A percentile compares a stretch with the other conserved stretches of the same genome.
Conservation (phyloP, 371 early-diverging fungal species). For the Mortierella sp. region DNA sequence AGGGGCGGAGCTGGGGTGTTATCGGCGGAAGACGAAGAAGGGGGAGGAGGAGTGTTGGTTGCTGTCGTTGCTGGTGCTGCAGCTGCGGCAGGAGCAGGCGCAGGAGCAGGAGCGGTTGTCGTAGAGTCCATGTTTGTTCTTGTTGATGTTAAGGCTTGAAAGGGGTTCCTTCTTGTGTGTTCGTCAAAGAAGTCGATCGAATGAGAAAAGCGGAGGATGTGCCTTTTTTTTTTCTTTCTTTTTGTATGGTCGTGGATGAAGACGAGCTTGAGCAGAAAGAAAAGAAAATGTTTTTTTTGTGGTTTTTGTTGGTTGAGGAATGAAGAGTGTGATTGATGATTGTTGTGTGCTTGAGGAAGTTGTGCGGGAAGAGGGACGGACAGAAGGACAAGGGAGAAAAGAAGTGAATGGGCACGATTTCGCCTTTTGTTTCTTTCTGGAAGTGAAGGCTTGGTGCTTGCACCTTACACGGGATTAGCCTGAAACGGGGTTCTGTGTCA, state of each 20-base stretch:
- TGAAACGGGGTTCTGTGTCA: too few species aligned
- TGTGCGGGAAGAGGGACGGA: constrained; percentile 7
- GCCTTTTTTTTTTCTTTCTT: constrained; percentile 4
- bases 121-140: not conserved
- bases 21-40: constrained; percentile 3
- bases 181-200: not conserved
- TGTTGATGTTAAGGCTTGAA: not conserved
- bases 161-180: not conserved
- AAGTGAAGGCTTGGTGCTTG: too few species aligned
- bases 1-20: constrained; percentile 7
- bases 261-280: not conserved
- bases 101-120: constrained; percentile 20
- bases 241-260: not conserved
- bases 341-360: constrained; percentile 6
- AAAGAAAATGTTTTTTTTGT: not conserved
- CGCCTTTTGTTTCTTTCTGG: too few species aligned
- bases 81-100: not conserved
- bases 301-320: not conserved
- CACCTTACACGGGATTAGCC: too few species aligned
- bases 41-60: not conserved
- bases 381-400: constrained; percentile 2
- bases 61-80: constrained; percentile 5
- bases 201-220: not conserved
- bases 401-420: not conserved
- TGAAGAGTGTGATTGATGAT: not conserved